Evolutionary conservation across 345 rosid genomes (phyloP).

Genomic region (Eucalyptus tenuipes): DNA sequence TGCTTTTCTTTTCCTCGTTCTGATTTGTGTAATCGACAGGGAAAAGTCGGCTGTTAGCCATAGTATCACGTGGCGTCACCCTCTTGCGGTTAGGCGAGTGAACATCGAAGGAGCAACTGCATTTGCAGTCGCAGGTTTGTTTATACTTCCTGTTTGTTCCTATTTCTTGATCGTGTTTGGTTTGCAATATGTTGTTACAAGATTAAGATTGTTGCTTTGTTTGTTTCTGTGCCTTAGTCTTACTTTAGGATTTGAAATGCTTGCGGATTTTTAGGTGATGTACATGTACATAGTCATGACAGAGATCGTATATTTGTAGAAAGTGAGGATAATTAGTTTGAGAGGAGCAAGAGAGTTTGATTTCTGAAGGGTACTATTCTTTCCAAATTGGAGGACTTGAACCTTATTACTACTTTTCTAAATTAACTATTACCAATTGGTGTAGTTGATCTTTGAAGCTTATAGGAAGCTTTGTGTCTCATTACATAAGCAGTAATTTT

Average conservation of each 20-base stretch:
- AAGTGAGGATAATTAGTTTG: not conserved
- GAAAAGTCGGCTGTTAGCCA: constrained; percentile 82
- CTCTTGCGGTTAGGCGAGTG: constrained; percentile 39
- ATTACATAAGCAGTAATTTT: not conserved
- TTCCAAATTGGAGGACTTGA: not conserved
- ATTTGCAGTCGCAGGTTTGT: constrained; percentile 60
- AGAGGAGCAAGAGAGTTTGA: not conserved
- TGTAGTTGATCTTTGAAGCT: not conserved
- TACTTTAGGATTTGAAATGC: not conserved
- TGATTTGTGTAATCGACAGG: constrained; percentile 10
- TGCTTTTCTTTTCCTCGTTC: not conserved
- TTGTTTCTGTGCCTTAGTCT: not conserved
- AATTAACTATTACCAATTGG: not conserved
- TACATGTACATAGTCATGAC: not conserved
- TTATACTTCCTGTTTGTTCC: not conserved
- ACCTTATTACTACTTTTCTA: not conserved
- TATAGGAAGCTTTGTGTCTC: not conserved
- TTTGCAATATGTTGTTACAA: not conserved
- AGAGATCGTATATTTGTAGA: not conserved
- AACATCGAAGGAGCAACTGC: constrained; percentile 64
- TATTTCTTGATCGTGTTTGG: not conserved
- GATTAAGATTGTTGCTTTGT: not conserved
- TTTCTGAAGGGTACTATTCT: not conserved
- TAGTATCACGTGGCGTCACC: constrained; percentile 62
- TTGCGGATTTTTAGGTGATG: not conserved